phyloP scores from a whole-genome alignment of 2,329 filamentous ascomycete genomes.

The Penicillium sp. region DNA sequence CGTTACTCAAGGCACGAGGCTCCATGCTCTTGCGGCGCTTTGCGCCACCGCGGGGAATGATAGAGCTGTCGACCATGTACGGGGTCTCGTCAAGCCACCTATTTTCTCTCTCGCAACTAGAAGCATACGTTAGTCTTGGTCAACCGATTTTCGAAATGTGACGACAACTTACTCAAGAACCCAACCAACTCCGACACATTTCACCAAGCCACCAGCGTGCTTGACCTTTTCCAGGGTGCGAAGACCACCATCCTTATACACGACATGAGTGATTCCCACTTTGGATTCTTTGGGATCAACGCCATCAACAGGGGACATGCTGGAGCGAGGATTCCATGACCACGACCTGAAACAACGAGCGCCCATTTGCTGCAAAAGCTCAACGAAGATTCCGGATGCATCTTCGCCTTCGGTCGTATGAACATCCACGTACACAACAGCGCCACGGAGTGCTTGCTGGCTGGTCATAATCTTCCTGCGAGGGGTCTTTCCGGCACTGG shows the following conservation, averaged over 20 bases:
- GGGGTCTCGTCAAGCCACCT: slow-evolving; percentile 75
- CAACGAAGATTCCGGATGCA: slow-evolving; percentile 79
- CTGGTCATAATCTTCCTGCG: slow-evolving; percentile 32
- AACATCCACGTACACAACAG: slow-evolving; percentile 82
- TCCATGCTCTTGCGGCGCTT: slow-evolving; percentile 83
- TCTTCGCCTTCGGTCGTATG: slow-evolving; percentile 81
- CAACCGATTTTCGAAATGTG: slow-evolving; percentile 7
- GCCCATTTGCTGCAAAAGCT: slow-evolving; percentile 80
- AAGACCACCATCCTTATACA: slow-evolving; percentile 86
- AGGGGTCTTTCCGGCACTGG: slow-evolving; percentile 39
- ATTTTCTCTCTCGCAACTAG: slow-evolving; percentile 75
- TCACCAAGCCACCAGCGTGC: slow-evolving; percentile 73
- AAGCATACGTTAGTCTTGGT: slow-evolving; percentile 15
- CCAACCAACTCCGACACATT: slow-evolving; percentile 88
- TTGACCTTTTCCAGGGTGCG: slow-evolving; percentile 81
- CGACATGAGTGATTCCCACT: slow-evolving; percentile 82
- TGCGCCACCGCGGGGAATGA: slow-evolving; percentile 71
- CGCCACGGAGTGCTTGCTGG: slow-evolving; percentile 66
- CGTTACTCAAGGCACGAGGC: slow-evolving; percentile 70
- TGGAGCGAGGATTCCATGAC: slow-evolving; percentile 71
- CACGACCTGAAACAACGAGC: slow-evolving; percentile 78
- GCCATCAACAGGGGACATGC: slow-evolving; percentile 43
- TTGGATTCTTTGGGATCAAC: slow-evolving; percentile 52
- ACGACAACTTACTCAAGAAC: slow-evolving; percentile 75
- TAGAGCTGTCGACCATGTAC: slow-evolving; percentile 71